Evolutionary conservation across 2,329 filamentous ascomycete species (phyloP).

Genomic region (Sphaerulina vaccinii): DNA sequence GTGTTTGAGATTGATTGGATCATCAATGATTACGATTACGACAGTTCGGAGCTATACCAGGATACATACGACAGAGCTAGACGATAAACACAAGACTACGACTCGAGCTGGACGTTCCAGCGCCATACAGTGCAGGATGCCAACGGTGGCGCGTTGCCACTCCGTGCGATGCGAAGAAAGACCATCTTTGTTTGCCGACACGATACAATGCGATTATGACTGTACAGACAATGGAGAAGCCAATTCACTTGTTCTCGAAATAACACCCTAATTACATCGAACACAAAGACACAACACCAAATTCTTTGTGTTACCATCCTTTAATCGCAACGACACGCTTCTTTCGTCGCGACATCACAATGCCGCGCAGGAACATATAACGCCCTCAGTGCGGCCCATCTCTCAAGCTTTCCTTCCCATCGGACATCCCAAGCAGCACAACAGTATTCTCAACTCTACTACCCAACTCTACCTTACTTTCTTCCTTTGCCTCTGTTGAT

Average conservation of each 20-base stretch:
- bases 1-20: too few species aligned
- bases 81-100: too few species aligned
- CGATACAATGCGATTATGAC: neutral
- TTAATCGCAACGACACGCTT: neutral
- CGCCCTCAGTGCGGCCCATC: neutral
- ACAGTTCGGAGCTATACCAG: too few species aligned
- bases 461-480: constrained; percentile 1
- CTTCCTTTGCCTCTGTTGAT: neutral
- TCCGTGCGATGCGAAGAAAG: too few species aligned
- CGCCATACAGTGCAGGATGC: too few species aligned
- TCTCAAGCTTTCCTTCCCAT: neutral
- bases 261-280: neutral
- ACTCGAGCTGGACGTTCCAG: too few species aligned
- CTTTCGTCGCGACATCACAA: neutral
- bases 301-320: neutral
- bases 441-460: constrained; percentile 3
- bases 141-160: too few species aligned
- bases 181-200: neutral
- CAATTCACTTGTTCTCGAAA: neutral
- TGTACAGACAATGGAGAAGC: neutral
- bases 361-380: neutral
- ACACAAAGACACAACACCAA: neutral
- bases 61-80: too few species aligned
- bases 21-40: too few species aligned
- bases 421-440: constrained; percentile 1